Percentiles rank a stretch among this genome's conserved stretches.
These are phyloP conservation scores for Ophiocordyceps australis DNA, from an alignment of 2,329 filamentous ascomycete genomes.

Conservation along the genomic window DNA sequence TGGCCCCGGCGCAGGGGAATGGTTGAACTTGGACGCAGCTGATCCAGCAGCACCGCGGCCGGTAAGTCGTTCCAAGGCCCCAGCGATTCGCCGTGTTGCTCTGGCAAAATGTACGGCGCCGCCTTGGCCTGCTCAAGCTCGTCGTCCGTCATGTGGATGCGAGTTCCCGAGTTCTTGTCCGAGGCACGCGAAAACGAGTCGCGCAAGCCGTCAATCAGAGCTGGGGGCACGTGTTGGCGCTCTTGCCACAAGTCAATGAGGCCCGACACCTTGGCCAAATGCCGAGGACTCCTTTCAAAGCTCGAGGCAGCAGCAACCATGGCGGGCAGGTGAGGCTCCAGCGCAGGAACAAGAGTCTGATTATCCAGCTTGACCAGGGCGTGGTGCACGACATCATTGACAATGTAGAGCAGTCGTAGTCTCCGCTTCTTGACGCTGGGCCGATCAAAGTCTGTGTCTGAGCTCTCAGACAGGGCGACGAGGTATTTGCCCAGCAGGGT, in stretches of 20 bases:
- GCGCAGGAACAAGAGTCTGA: conserved; percentile 31
- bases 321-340: conserved; percentile 41
- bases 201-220: conserved; percentile 38
- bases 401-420: conserved; percentile 58
- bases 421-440: conserved; percentile 49
- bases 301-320: conserved; percentile 40
- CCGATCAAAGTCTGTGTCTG: conserved; percentile 11
- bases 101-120: conserved; percentile 51
- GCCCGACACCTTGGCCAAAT: conserved; percentile 42
- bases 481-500: conserved; percentile 60
- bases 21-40: conserved; percentile 59
- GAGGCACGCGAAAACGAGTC: conserved; percentile 29
- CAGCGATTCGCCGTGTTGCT: conserved; percentile 56
- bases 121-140: conserved; percentile 29
- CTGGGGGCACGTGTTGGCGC: conserved; percentile 38
- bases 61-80: conserved; percentile 69
- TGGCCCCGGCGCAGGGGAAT: conserved; percentile 53
- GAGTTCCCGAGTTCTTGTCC: conserved; percentile 6
- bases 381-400: conserved; percentile 66
- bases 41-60: conserved; percentile 63
- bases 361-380: conserved; percentile 32
- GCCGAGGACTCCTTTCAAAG: conserved; percentile 43
- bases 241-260: conserved; percentile 56
- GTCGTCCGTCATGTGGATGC: conserved; percentile 6
- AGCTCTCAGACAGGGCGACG: conserved; percentile 39